phyloP scores from a whole-genome alignment of 345 rosid species.

The Bruguiera parviflora region DNA sequence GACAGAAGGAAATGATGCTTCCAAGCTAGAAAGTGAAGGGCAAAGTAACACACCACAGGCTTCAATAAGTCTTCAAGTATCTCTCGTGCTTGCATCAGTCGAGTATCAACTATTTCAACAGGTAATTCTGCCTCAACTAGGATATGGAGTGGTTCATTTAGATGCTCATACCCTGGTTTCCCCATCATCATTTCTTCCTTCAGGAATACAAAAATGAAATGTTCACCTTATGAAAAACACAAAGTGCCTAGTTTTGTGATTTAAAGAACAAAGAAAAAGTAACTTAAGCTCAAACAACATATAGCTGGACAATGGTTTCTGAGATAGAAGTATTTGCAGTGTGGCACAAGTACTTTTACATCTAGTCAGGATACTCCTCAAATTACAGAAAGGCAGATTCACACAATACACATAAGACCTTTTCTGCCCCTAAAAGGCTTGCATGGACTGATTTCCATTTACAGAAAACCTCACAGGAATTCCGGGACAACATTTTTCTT shows the following conservation, averaged over 20 bases:
- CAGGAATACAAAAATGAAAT: conserved; percentile 9
- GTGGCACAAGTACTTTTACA: background rate
- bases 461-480: no score
- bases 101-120: conserved; percentile 81
- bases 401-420: no score
- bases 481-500: no score
- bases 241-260: background rate
- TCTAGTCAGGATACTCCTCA: no score
- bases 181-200: conserved; percentile 98
- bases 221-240: background rate
- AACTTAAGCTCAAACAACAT: background rate
- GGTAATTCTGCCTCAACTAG: conserved; percentile 94
- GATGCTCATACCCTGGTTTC: conserved; percentile 92
- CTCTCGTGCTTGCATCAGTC: conserved; percentile 88
- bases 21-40: background rate
- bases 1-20: background rate
- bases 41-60: conserved; percentile 58
- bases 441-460: no score
- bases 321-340: background rate
- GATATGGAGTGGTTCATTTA: conserved; percentile 91
- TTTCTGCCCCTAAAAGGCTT: no score
- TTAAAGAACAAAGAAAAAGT: background rate
- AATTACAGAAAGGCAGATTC: no score
- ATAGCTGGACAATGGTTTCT: background rate
- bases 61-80: conserved; percentile 87